Evolutionary conservation across 371 early-diverging fungal genomes (phyloP).

Genomic region (Lichtheimia corymbifera): DNA sequence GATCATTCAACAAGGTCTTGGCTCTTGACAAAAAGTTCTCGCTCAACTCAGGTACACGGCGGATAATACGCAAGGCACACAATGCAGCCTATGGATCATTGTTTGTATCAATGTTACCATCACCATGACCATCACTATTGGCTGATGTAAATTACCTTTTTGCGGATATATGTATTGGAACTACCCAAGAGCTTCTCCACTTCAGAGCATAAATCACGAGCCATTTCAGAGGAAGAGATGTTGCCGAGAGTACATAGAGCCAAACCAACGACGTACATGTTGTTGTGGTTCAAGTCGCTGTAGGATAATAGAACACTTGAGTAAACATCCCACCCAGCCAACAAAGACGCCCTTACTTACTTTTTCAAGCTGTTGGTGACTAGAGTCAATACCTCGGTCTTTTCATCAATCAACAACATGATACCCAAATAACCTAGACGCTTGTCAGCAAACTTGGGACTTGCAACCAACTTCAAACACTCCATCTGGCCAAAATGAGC

Average conservation of each 20-base stretch:
- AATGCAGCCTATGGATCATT: constrained; percentile 77
- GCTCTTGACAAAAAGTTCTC: constrained; percentile 82
- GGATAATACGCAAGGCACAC: constrained; percentile 88
- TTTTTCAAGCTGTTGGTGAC: constrained; percentile 97
- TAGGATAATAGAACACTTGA: background rate
- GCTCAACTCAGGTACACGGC: constrained; percentile 90
- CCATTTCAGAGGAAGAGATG: constrained; percentile 94
- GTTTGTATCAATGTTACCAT: background rate
- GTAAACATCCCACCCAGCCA: constrained; percentile 2
- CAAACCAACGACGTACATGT: constrained; percentile 94
- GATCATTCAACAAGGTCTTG: constrained; percentile 82
- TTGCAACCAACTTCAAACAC: constrained; percentile 95
- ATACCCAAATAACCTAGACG: constrained; percentile 96
- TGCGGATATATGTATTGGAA: constrained; percentile 91
- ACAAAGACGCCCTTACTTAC: constrained; percentile 41
- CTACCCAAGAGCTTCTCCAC: constrained; percentile 91
- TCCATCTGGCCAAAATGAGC: constrained; percentile 99
- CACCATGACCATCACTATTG: background rate
- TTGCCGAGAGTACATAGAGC: constrained; percentile 95
- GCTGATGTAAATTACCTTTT: constrained; percentile 71
- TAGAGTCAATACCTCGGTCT: constrained; percentile 93
- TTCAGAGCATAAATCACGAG: constrained; percentile 92
- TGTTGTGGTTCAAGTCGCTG: constrained; percentile 93
- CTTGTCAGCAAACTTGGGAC: constrained; percentile 92
- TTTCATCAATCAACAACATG: constrained; percentile 95